A percentile compares a stretch with the other conserved stretches of the same genome.
phyloP scores from a whole-genome alignment of 2,329 filamentous ascomycete genomes.

The Ascochyta clinopodiicola region DNA sequence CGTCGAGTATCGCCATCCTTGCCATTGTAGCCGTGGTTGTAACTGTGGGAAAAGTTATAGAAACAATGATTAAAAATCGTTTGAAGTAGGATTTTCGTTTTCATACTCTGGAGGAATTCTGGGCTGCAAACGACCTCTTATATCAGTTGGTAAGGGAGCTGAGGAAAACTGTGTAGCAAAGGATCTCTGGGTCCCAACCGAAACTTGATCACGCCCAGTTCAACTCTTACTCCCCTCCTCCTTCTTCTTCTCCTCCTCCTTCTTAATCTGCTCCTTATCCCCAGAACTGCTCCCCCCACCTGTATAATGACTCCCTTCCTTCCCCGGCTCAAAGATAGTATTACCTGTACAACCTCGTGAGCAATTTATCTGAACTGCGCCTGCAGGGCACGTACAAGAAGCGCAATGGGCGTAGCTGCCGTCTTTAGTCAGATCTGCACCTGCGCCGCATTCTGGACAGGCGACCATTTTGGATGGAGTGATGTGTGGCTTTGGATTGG shows the following conservation, averaged over 20 bases:
- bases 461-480: constrained; percentile 22
- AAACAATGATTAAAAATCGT: too few species aligned
- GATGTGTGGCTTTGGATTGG: neutral
- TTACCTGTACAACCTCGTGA: constrained; percentile 25
- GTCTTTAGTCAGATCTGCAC: constrained; percentile 39
- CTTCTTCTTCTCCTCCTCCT: constrained; percentile 21
- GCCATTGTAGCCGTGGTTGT: too few species aligned
- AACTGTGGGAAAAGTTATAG: neutral
- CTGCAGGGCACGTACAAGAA: constrained; percentile 28
- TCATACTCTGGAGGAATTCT: too few species aligned
- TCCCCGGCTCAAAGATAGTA: constrained; percentile 38
- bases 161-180: too few species aligned
- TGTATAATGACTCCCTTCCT: constrained; percentile 34
- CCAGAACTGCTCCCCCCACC: constrained; percentile 35
- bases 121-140: too few species aligned
- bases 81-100: too few species aligned
- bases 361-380: neutral
- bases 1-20: neutral
- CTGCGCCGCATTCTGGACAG: constrained; percentile 39
- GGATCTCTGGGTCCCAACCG: too few species aligned
- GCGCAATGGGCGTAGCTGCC: constrained; percentile 39
- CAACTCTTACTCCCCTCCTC: constrained; percentile 14
- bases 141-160: too few species aligned
- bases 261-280: constrained; percentile 33
- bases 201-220: neutral